Evolutionary conservation across 768 basidiomycete genomes (phyloP).

Genomic region (Russula abietina): DNA sequence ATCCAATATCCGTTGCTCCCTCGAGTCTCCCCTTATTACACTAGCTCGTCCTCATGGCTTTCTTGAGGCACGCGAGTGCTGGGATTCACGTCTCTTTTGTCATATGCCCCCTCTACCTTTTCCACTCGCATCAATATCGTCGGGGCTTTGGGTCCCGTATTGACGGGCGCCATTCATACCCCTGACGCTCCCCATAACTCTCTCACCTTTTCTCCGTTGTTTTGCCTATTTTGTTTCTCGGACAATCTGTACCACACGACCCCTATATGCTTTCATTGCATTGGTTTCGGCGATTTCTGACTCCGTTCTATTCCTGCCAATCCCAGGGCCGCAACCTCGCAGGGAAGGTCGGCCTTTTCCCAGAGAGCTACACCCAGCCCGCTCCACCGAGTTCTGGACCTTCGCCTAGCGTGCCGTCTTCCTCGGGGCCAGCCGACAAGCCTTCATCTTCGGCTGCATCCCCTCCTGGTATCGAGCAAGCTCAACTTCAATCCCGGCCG

Average conservation of each 20-base stretch:
- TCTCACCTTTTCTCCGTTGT: neutral
- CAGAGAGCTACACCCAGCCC: slow-evolving; percentile 69
- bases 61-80: slow-evolving; percentile 2
- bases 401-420: neutral
- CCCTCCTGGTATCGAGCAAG: neutral
- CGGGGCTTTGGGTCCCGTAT: neutral
- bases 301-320: slow-evolving; percentile 10
- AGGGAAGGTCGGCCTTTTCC: slow-evolving; percentile 88
- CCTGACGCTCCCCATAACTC: neutral
- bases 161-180: neutral
- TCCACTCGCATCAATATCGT: neutral
- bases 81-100: neutral
- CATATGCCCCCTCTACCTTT: neutral
- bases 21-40: neutral
- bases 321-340: slow-evolving; percentile 69
- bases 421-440: neutral
- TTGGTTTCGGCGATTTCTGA: slow-evolving; percentile 20
- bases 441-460: neutral
- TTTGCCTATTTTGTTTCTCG: neutral
- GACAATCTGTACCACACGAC: neutral
- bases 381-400: slow-evolving; percentile 25
- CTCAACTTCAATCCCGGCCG: slow-evolving; percentile 39
- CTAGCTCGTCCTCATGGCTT: slow-evolving; percentile 4
- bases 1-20: neutral
- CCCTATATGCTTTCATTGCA: slow-evolving; percentile 18